These are phyloP conservation scores for Myriosclerotinia scirpicola DNA, from an alignment of 2,329 filamentous ascomycete species.

Conservation along the genomic window DNA sequence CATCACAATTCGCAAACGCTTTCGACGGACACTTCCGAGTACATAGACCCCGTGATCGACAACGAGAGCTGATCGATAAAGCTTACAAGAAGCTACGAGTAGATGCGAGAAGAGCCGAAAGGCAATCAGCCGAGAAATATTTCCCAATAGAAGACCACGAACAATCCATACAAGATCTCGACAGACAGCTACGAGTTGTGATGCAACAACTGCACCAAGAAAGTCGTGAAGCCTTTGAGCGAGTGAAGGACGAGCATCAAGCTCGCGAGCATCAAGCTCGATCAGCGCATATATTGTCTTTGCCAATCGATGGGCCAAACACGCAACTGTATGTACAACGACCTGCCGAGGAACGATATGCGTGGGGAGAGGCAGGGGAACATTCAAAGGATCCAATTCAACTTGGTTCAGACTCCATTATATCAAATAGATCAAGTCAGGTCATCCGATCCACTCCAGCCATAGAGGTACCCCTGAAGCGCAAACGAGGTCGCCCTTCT, in stretches of 20 bases:
- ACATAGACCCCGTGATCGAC: not conserved
- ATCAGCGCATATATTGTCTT: not conserved
- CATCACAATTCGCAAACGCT: not conserved
- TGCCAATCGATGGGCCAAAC: not conserved
- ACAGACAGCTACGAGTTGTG: not conserved
- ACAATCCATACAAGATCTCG: conserved; percentile 2
- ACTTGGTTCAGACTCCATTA: not conserved
- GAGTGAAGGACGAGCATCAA: too few relatives aligned
- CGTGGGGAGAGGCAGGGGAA: not conserved
- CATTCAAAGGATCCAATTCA: not conserved
- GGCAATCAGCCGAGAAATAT: not conserved
- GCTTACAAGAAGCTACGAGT: not conserved
- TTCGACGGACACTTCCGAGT: conserved; percentile 1
- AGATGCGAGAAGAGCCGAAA: not conserved
- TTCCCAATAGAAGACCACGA: not conserved
- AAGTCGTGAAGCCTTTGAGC: not conserved
- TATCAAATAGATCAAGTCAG: not conserved
- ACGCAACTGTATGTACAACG: too few relatives aligned
- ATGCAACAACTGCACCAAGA: not conserved
- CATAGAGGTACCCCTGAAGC: conserved; percentile 9
- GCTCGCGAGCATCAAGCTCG: too few relatives aligned
- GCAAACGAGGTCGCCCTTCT: conserved; percentile 11
- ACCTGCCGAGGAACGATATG: too few relatives aligned
- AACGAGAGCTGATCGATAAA: not conserved
- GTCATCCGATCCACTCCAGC: not conserved